A percentile compares a stretch with the other conserved stretches of the same genome.
These are phyloP conservation scores for Cardamine resedifolia DNA, from an alignment of 345 rosid genomes.

Conservation along the genomic window DNA sequence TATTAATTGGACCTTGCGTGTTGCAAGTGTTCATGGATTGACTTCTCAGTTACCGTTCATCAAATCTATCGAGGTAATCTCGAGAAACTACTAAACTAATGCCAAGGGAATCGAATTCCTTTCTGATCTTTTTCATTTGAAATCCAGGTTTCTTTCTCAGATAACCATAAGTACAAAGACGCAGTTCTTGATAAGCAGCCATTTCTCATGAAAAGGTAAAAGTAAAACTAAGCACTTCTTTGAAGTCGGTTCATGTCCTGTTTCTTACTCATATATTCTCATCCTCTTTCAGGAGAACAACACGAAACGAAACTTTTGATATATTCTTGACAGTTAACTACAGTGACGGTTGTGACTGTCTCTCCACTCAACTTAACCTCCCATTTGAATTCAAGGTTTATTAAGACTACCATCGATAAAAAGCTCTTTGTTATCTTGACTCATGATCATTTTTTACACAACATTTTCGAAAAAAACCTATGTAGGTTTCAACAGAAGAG, in stretches of 20 bases:
- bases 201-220: slow-evolving; percentile 74
- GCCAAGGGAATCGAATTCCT: neutral
- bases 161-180: slow-evolving; percentile 62
- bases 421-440: slow-evolving; percentile 1
- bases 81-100: slow-evolving; percentile 6
- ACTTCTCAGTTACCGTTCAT: slow-evolving; percentile 75
- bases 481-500: slow-evolving; percentile 52
- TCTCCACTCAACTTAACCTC: slow-evolving; percentile 51
- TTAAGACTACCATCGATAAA: slow-evolving; percentile 19
- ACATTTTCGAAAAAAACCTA: neutral
- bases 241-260: neutral
- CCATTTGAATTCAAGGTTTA: slow-evolving; percentile 76
- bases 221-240: neutral
- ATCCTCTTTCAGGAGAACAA: slow-evolving; percentile 70
- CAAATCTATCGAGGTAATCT: slow-evolving; percentile 68
- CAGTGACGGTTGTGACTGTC: slow-evolving; percentile 80
- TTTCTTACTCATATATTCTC: neutral
- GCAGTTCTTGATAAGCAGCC: slow-evolving; percentile 74
- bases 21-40: slow-evolving; percentile 74
- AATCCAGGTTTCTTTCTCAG: slow-evolving; percentile 76
- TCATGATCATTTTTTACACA: neutral
- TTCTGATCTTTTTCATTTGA: slow-evolving; percentile 16
- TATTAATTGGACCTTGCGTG: slow-evolving; percentile 79
- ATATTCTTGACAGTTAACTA: slow-evolving; percentile 69
- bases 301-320: slow-evolving; percentile 57